Evolutionary conservation across 352 stramenopile species (phyloP).

Genomic region (Phytophthora citrophthora): DNA sequence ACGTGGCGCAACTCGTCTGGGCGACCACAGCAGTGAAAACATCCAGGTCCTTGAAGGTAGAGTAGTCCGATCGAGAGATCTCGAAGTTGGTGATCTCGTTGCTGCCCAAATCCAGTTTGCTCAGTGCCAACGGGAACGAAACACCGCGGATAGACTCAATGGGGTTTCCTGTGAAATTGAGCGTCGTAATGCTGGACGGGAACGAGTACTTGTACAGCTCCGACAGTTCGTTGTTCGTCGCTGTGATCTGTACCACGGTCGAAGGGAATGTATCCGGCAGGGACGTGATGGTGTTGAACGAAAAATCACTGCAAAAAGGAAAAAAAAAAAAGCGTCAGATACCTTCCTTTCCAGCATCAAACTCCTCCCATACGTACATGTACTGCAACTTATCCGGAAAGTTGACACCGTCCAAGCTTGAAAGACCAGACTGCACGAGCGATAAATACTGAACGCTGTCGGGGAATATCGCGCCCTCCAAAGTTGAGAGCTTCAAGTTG

Average conservation of each 20-base stretch:
- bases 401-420: constrained; percentile 42
- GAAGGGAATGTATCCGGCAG: constrained; percentile 40
- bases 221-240: constrained; percentile 49
- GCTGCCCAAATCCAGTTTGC: constrained; percentile 52
- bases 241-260: constrained; percentile 45
- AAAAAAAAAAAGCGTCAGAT: constrained; percentile 3
- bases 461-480: constrained; percentile 54
- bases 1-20: constrained; percentile 51
- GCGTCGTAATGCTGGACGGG: constrained; percentile 45
- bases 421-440: constrained; percentile 51
- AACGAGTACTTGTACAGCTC: constrained; percentile 62
- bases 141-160: constrained; percentile 66
- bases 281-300: constrained; percentile 48
- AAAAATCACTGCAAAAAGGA: constrained; percentile 47
- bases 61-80: constrained; percentile 68
- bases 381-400: constrained; percentile 58
- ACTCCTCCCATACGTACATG: constrained; percentile 41
- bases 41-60: constrained; percentile 54
- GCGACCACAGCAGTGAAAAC: constrained; percentile 49
- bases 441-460: constrained; percentile 52
- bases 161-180: constrained; percentile 68
- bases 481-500: constrained; percentile 54
- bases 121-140: constrained; percentile 57
- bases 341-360: background rate
- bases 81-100: constrained; percentile 71